A percentile compares a stretch with the other conserved stretches of the same genome.
phyloP scores from a whole-genome alignment of 805 yeast species.

The Naumovozyma dairenensis region DNA sequence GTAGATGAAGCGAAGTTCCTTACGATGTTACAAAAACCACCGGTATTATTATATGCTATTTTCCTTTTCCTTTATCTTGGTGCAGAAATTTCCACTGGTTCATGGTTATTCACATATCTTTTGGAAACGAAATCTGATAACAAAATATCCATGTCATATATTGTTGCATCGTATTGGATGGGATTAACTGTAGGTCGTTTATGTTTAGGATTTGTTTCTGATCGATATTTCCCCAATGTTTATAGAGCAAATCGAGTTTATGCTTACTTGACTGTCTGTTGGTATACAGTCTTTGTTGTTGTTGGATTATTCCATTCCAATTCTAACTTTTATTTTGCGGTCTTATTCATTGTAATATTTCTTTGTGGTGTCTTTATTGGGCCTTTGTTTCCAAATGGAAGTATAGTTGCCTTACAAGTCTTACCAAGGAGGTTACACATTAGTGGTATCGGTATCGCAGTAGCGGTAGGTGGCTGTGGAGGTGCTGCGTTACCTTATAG shows the following conservation, averaged over 20 bases:
- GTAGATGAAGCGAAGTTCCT: conserved; percentile 1
- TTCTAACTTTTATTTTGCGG: conserved; percentile 12
- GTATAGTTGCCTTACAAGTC: conserved; percentile 50
- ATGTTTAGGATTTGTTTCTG: conserved; percentile 45
- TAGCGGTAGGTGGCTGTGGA: conserved; percentile 77
- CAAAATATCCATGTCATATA: conserved; percentile 43
- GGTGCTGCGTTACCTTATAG: conserved; percentile 66
- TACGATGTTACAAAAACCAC: conserved; percentile 23
- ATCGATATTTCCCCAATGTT: conserved; percentile 37
- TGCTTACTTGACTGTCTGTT: conserved; percentile 26
- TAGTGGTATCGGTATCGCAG: conserved; percentile 61
- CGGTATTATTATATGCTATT: conserved; percentile 39
- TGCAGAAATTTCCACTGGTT: conserved; percentile 57
- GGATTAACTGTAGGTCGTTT: conserved; percentile 62
- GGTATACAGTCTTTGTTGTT: conserved; percentile 27
- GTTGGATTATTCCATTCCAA: conserved; percentile 13
- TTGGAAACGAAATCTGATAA: conserved; percentile 43
- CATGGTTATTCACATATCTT: conserved; percentile 61
- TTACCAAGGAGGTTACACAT: conserved; percentile 54
- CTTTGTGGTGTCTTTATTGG: conserved; percentile 54
- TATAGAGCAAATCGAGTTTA: conserved; percentile 30
- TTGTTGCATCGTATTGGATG: conserved; percentile 63
- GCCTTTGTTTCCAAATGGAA: conserved; percentile 65
- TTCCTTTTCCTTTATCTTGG: conserved; percentile 59
- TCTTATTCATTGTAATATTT: conserved; percentile 26